Conservation (phyloP, 306 rosid genomes). For the Cucurbita pepo region DNA sequence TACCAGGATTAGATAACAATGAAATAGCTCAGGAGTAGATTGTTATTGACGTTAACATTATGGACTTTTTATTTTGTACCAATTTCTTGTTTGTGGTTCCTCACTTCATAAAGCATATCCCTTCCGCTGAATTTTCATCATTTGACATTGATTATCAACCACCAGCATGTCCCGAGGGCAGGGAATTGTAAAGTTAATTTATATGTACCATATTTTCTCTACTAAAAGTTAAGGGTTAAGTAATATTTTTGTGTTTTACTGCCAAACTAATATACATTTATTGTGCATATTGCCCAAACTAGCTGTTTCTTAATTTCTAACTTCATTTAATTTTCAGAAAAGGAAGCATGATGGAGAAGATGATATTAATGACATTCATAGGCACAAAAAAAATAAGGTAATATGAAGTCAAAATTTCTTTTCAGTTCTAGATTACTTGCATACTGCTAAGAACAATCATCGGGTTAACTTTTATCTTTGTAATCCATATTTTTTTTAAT, state of each 20-base stretch:
- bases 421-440: not conserved
- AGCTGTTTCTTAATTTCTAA: not conserved
- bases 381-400: slow-evolving; percentile 99
- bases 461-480: not conserved
- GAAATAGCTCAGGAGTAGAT: not conserved
- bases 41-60: not conserved
- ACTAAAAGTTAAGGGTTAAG: not conserved
- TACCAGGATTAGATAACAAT: not conserved
- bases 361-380: slow-evolving; percentile 68
- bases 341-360: slow-evolving; percentile 98
- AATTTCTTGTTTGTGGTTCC: not conserved
- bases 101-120: not conserved
- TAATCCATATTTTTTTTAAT: not conserved
- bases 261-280: not conserved
- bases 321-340: slow-evolving; percentile 45
- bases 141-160: not conserved
- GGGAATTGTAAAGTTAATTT: not conserved
- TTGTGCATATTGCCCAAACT: not conserved
- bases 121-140: not conserved
- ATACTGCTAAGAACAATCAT: not conserved
- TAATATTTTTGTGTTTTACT: not conserved
- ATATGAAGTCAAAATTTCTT: slow-evolving; percentile 14
- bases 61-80: not conserved
- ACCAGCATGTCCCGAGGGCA: not conserved
- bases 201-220: not conserved